Evolutionary conservation across 1,284 basidiomycete genomes (phyloP).

Genomic region (Phaffia rhodozyma): DNA sequence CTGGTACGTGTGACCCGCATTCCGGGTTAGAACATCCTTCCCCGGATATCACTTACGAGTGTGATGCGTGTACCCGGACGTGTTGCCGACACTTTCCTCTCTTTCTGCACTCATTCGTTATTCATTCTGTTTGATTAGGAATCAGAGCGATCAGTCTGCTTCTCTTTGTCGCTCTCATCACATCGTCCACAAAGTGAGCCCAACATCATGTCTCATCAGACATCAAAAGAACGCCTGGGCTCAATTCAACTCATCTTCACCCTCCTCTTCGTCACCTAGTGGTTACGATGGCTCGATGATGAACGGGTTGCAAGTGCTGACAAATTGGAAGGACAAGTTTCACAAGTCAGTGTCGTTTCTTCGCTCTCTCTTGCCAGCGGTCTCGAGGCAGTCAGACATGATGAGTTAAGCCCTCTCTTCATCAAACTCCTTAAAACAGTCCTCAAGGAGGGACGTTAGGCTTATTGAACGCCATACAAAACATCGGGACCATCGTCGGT

Average conservation of each 20-base stretch:
- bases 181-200: constrained; percentile 17
- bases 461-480: constrained; percentile 57
- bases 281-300: constrained; percentile 26
- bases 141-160: constrained; percentile 13
- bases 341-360: not conserved
- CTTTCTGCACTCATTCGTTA: not conserved
- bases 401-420: constrained; percentile 20
- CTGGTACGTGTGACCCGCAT: not conserved
- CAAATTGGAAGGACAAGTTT: constrained; percentile 22
- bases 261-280: not conserved
- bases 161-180: constrained; percentile 19
- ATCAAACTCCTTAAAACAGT: constrained; percentile 17
- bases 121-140: constrained; percentile 10
- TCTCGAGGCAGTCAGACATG: constrained; percentile 17
- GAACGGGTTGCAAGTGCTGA: constrained; percentile 25
- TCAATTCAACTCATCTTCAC: not conserved
- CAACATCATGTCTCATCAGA: not conserved
- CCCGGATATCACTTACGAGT: not conserved
- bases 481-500: constrained; percentile 21
- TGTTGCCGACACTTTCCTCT: not conserved
- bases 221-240: not conserved
- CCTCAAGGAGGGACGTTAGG: constrained; percentile 14
- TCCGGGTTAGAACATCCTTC: not conserved
- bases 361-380: constrained; percentile 48
- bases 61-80: not conserved